Conservation (phyloP, 2,329 filamentous ascomycete species). For the Phaeosphaeria sp. region DNA sequence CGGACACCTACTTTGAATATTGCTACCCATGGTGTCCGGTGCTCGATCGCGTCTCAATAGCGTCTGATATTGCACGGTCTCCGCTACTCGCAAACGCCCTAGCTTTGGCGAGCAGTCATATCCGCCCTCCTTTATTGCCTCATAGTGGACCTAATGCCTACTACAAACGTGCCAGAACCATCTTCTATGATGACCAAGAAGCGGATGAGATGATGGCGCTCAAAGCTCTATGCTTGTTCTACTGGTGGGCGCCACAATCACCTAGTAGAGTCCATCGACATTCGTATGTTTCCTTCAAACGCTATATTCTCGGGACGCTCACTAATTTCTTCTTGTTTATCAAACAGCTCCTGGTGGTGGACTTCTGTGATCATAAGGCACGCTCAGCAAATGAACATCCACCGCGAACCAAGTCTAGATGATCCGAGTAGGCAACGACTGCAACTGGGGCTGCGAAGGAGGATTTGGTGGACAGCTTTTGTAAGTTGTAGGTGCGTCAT, state of each 20-base stretch:
- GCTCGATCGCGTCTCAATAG: constrained; percentile 20
- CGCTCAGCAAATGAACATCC: constrained; percentile 31
- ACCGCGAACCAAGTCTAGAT: constrained; percentile 20
- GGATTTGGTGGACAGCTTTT: constrained; percentile 32
- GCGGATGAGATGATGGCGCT: constrained; percentile 23
- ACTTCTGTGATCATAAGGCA: constrained; percentile 29
- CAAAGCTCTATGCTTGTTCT: constrained; percentile 27
- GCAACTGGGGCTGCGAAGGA: constrained; percentile 22
- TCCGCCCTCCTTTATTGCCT: constrained; percentile 26
- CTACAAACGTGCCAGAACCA: constrained; percentile 25
- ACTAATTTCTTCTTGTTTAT: too few species aligned
- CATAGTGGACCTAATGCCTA: constrained; percentile 26
- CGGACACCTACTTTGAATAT: constrained; percentile 27
- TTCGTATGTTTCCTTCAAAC: background rate
- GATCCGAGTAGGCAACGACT: constrained; percentile 14
- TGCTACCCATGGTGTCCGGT: constrained; percentile 32
- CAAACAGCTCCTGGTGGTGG: constrained; percentile 25
- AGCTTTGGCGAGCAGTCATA: constrained; percentile 25
- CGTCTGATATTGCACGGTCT: constrained; percentile 21
- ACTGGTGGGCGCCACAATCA: constrained; percentile 30
- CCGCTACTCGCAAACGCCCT: constrained; percentile 27
- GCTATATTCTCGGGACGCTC: too few species aligned
- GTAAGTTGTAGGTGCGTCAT: constrained; percentile 14
- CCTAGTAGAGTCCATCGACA: constrained; percentile 26
- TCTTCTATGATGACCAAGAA: constrained; percentile 31